phyloP scores from a whole-genome alignment of 106 monocot genomes.

The Acanthochlamys bracteata region DNA sequence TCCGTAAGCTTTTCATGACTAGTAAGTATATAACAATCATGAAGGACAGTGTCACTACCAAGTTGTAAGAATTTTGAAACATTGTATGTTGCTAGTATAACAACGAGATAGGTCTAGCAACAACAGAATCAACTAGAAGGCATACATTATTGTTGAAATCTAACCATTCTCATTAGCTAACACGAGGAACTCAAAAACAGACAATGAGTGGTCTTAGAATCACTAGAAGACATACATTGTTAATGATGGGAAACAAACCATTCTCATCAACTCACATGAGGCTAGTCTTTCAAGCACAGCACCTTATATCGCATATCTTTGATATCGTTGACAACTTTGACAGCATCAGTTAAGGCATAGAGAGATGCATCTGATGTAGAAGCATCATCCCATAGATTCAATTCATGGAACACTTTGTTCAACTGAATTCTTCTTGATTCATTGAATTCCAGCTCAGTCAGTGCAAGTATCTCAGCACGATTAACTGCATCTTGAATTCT shows the following conservation, averaged over 20 bases:
- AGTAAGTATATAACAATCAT: no score
- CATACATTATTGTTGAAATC: no score
- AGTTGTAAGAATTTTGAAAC: no score
- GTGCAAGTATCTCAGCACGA: conserved; percentile 47
- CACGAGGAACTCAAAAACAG: no score
- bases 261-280: conserved; percentile 28
- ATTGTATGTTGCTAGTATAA: no score
- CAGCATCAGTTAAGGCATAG: conserved; percentile 38
- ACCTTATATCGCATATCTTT: conserved; percentile 86
- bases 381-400: conserved; percentile 63
- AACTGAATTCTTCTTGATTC: conserved; percentile 52
- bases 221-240: not conserved
- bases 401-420: conserved; percentile 34
- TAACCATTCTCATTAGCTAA: no score
- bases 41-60: no score
- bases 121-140: no score
- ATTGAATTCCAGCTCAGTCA: conserved; percentile 53
- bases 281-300: conserved; percentile 37
- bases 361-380: conserved; percentile 49
- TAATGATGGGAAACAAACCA: not conserved
- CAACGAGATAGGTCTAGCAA: no score
- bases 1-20: no score
- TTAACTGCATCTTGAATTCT: conserved; percentile 62
- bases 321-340: conserved; percentile 54
- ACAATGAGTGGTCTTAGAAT: no score